Conservation (phyloP, 306 rosid species). For the Inga oerstediana region DNA sequence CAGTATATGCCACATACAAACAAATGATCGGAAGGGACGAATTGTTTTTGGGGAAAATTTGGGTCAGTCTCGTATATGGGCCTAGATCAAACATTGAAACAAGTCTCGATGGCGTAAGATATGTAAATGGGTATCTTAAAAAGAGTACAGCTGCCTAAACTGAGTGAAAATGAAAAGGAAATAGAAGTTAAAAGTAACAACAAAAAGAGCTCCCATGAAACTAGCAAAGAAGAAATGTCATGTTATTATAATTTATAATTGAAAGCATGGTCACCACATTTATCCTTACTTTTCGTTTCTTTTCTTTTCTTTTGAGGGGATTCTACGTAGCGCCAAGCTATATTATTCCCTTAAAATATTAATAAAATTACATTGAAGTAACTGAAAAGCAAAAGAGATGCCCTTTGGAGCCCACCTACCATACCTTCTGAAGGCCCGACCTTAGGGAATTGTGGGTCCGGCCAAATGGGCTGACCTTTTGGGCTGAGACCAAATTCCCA, state of each 20-base stretch:
- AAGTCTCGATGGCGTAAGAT: conserved; percentile 24
- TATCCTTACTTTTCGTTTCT: neutral
- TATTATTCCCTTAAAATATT: too few species aligned
- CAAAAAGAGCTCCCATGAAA: neutral
- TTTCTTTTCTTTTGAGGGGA: neutral
- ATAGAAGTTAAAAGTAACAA: neutral
- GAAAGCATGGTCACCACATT: neutral
- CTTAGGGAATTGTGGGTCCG: too few species aligned
- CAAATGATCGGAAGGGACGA: neutral
- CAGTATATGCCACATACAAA: neutral
- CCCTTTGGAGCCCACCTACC: too few species aligned
- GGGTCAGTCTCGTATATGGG: neutral
- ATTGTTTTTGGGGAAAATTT: neutral
- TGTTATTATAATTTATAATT: neutral
- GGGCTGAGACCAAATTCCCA: too few species aligned
- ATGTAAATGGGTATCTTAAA: neutral
- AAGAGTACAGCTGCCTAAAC: neutral
- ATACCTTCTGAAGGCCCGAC: too few species aligned
- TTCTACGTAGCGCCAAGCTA: too few species aligned
- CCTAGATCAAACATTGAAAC: too few species aligned
- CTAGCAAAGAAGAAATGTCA: neutral
- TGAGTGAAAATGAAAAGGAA: neutral
- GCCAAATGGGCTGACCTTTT: too few species aligned
- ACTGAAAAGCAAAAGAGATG: too few species aligned
- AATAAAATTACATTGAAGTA: too few species aligned